Conservation (phyloP, 352 stramenopile species). For the Pythium myriotylum region DNA sequence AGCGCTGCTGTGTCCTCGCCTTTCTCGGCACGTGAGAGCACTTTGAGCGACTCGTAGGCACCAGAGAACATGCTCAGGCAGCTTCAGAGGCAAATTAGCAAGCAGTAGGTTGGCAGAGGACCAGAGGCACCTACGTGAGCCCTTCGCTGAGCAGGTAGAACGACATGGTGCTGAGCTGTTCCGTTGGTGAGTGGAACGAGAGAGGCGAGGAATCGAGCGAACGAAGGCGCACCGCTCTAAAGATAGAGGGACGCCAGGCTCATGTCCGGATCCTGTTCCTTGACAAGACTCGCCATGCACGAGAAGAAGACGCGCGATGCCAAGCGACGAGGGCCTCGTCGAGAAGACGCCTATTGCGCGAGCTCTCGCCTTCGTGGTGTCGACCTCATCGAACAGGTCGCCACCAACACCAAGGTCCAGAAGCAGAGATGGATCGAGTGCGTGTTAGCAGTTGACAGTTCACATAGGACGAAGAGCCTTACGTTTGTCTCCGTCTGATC, state of each 20-base stretch:
- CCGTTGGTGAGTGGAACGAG: background rate
- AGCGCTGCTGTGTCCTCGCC: slow-evolving; percentile 52
- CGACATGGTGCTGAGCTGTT: slow-evolving; percentile 35
- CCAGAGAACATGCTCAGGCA: slow-evolving; percentile 62
- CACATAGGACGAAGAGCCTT: too few species aligned
- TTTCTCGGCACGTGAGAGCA: slow-evolving; percentile 59
- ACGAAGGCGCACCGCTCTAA: background rate
- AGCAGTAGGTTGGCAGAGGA: background rate
- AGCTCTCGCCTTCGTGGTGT: slow-evolving; percentile 34
- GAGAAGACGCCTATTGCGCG: background rate
- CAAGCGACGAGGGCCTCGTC: background rate
- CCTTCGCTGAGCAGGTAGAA: slow-evolving; percentile 77
- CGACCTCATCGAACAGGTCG: slow-evolving; percentile 59
- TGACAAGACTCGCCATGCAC: too few species aligned
- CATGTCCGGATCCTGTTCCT: background rate
- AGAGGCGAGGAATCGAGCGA: background rate
- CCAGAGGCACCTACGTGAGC: slow-evolving; percentile 47
- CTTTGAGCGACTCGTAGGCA: slow-evolving; percentile 73
- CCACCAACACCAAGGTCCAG: slow-evolving; percentile 48
- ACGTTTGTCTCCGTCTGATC: too few species aligned
- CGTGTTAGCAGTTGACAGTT: background rate
- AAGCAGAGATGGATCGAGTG: slow-evolving; percentile 63
- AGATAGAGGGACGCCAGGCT: background rate
- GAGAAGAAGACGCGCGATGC: too few species aligned
- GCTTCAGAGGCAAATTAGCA: slow-evolving; percentile 25